Evolutionary conservation across 306 rosid species (phyloP), one percentile per base, ranked within the genome.

Genomic region (Arachis stenosperma): DNA sequence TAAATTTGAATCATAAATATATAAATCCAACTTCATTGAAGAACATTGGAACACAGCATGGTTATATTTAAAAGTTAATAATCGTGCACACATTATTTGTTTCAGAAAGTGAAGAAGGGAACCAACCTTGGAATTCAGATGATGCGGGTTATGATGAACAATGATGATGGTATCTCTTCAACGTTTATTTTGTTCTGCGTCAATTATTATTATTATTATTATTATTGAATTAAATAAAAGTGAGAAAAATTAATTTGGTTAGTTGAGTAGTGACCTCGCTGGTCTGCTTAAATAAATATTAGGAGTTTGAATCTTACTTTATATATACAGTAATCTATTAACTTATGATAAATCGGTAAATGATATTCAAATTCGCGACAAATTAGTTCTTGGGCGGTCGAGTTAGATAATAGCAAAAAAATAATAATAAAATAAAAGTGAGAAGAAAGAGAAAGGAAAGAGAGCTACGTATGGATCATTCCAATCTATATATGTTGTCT

Each of bases 401-500:
- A 22, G 27, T 22, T 22, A 22, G 27, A 22, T 22, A 22, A 22
- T 22, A 22, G 27, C 27, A 1, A 0, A 1, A 0, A 22, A 22
- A 22, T 1, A 22, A 22, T 22, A 22, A 33, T 65, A 52, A 70
- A 80, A 79, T 29, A 46, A 46, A 27, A 8, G 43, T 54, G 52
- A 61, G 11, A 53, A 43, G 27, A 7, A 37, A 65, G 15, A 10
- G 50, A 67, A 33, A 33, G 4, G 46, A 50, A 7, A 58, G 51
- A 46, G 69, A 71, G 61, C 6, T 65, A 41, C 77, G 61, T 13
- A 8, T 65, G 67, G 82, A 81, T 81, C 46, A 11, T 75, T 81
- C 84, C 75, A 84, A 72, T 79, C 79, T 86, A 72, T 46, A 70
- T 33, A 33, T 4, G 79, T 73, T 39, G 88, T 77, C 82, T 75